Conservation (phyloP, 805 yeast species). For the Ogataea minuta region DNA sequence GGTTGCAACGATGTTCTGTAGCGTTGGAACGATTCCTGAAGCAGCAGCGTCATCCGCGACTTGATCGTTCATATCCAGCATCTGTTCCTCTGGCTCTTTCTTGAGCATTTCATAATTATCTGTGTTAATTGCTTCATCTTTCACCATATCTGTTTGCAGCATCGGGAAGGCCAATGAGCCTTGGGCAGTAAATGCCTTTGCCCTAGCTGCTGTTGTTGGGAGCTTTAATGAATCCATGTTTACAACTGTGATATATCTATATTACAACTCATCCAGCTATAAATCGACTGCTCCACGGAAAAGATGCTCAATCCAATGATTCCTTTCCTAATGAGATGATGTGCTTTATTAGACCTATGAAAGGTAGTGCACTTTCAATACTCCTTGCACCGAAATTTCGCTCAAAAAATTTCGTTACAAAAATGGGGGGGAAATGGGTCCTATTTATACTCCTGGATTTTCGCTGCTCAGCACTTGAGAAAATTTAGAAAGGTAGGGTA, state of each 20-base stretch:
- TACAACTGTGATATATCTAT: constrained; percentile 14
- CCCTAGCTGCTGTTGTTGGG: constrained; percentile 77
- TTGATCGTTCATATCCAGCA: constrained; percentile 31
- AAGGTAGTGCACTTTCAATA: constrained; percentile 7
- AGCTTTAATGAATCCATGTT: constrained; percentile 69
- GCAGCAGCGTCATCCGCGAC: constrained; percentile 64
- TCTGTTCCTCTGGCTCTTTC: constrained; percentile 30
- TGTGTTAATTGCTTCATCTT: constrained; percentile 18
- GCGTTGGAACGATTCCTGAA: constrained; percentile 94
- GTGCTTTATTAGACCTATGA: constrained; percentile 7
- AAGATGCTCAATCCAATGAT: constrained; percentile 32
- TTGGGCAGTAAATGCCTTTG: constrained; percentile 67
- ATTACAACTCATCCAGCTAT: constrained; percentile 19
- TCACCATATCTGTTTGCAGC: constrained; percentile 35
- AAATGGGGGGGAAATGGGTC: constrained; percentile 15
- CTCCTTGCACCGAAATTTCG: constrained; percentile 9
- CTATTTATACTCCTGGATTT: constrained; percentile 24
- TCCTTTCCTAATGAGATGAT: constrained; percentile 21
- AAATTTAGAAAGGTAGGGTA: constrained; percentile 13
- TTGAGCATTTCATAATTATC: constrained; percentile 26
- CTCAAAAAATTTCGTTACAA: constrained; percentile 3
- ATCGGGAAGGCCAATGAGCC: constrained; percentile 64
- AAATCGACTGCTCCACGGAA: constrained; percentile 18
- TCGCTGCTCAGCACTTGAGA: background rate
- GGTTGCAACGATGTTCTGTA: constrained; percentile 95